Percentiles rank a stretch among this genome's conserved stretches.
Conservation (phyloP, 176 grass and related monocot genomes). For the Thinopyrum elongatum region DNA sequence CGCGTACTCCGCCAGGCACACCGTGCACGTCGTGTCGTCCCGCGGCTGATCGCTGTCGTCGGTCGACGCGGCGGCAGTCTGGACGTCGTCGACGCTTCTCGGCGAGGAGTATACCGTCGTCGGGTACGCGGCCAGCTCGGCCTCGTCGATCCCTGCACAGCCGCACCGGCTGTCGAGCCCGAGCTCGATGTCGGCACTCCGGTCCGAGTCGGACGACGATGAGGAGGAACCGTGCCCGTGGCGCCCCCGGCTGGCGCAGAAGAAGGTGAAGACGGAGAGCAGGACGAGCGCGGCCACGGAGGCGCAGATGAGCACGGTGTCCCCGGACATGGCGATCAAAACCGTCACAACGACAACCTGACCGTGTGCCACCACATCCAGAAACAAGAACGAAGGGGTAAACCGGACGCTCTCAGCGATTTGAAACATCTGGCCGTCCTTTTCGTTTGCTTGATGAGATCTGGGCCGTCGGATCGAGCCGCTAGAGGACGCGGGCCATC, state of each 20-base stretch:
- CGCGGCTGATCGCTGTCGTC: no score
- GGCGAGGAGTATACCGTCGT: constrained; percentile 19
- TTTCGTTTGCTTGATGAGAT: no score
- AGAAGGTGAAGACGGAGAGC: not conserved
- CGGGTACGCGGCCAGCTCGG: constrained; percentile 18
- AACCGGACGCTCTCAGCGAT: no score
- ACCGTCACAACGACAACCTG: no score
- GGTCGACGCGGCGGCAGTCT: no score
- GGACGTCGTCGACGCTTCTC: not conserved
- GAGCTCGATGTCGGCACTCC: not conserved
- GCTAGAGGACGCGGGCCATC: no score
- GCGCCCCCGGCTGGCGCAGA: not conserved
- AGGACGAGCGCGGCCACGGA: constrained; percentile 1
- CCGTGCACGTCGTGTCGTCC: constrained; percentile 22
- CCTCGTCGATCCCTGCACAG: constrained; percentile 14
- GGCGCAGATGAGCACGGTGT: not conserved
- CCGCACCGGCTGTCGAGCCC: constrained; percentile 8
- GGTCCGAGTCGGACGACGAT: not conserved
- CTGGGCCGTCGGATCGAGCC: no score
- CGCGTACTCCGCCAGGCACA: constrained; percentile 45
- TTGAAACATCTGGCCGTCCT: no score
- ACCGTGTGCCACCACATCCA: no score
- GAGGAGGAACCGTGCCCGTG: no score
- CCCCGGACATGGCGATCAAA: not conserved
- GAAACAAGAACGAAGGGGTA: no score